Percentiles rank a stretch among this genome's conserved stretches.
Conservation (phyloP, 352 stramenopile genomes). For the Phytopythium aichiense region DNA sequence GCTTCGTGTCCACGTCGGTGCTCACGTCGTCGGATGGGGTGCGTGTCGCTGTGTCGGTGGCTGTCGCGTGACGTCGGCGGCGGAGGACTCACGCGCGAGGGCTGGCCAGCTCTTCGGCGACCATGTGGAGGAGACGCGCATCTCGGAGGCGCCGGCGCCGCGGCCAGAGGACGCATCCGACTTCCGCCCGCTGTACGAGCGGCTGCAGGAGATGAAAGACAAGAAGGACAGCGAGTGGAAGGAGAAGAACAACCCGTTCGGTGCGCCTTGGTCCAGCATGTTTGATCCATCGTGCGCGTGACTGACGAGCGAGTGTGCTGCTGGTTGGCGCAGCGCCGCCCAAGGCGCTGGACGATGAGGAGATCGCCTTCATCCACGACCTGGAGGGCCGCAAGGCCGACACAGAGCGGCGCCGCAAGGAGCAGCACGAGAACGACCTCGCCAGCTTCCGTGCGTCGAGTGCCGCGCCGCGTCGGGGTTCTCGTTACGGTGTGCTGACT, state of each 20-base stretch:
- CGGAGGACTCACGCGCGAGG: background rate
- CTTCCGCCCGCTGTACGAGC: slow-evolving; percentile 80
- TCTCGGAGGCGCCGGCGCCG: slow-evolving; percentile 54
- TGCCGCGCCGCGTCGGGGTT: no score
- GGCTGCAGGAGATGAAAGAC: slow-evolving; percentile 71
- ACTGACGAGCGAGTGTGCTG: background rate
- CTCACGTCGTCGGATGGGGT: slow-evolving; percentile 84
- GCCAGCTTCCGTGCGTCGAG: slow-evolving; percentile 55
- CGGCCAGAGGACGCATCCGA: slow-evolving; percentile 32
- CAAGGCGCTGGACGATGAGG: slow-evolving; percentile 84
- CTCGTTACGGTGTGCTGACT: background rate
- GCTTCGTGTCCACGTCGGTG: slow-evolving; percentile 82
- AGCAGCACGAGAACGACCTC: slow-evolving; percentile 72
- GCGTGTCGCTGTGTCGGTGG: slow-evolving; percentile 6
- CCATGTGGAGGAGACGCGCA: slow-evolving; percentile 80
- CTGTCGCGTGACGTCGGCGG: background rate
- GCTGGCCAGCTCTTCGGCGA: slow-evolving; percentile 77
- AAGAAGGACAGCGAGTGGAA: slow-evolving; percentile 86
- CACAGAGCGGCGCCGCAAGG: slow-evolving; percentile 40
- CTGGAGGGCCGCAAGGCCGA: slow-evolving; percentile 56
- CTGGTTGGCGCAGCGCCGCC: slow-evolving; percentile 43
- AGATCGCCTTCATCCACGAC: slow-evolving; percentile 78
- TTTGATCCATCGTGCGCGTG: background rate
- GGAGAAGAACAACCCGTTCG: slow-evolving; percentile 87
- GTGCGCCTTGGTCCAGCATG: slow-evolving; percentile 15